Percentiles rank a stretch among this genome's conserved stretches.
phyloP scores from a whole-genome alignment of 2,329 filamentous ascomycete species.

The Gnomoniopsis smithogilvyi region DNA sequence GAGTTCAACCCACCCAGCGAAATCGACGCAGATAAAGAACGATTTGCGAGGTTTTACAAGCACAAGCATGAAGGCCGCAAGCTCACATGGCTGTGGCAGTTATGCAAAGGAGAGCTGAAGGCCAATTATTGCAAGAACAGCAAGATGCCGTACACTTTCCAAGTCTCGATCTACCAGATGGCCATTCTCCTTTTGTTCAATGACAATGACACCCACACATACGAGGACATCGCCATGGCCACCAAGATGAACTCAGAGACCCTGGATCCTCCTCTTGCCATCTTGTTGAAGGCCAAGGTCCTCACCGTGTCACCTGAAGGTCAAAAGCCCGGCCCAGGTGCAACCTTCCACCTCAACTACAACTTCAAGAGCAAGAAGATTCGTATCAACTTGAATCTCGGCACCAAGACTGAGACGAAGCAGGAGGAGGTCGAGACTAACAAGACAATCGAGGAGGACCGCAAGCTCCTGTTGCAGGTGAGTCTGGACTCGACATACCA shows the following conservation, averaged over 20 bases:
- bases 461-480: slow-evolving; percentile 95
- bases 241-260: slow-evolving; percentile 79
- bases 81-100: slow-evolving; percentile 95
- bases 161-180: slow-evolving; percentile 98
- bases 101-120: slow-evolving; percentile 96
- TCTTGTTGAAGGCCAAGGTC: slow-evolving; percentile 92
- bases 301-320: slow-evolving; percentile 68
- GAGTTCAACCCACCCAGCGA: slow-evolving; percentile 84
- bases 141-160: slow-evolving; percentile 93
- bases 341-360: slow-evolving; percentile 81
- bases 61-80: slow-evolving; percentile 96
- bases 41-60: slow-evolving; percentile 88
- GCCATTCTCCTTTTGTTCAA: slow-evolving; percentile 94
- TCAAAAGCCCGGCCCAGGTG: slow-evolving; percentile 74
- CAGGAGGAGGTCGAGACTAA: slow-evolving; percentile 96
- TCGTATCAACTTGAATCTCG: slow-evolving; percentile 92
- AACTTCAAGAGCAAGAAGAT: slow-evolving; percentile 99
- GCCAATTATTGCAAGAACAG: slow-evolving; percentile 85
- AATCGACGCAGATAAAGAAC: slow-evolving; percentile 82
- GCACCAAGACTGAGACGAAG: slow-evolving; percentile 93
- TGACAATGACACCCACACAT: slow-evolving; percentile 78
- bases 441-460: slow-evolving; percentile 98
- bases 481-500: slow-evolving; percentile 32
- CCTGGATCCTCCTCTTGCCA: slow-evolving; percentile 79
- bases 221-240: slow-evolving; percentile 80